Evolutionary conservation across 2,329 filamentous ascomycete genomes (phyloP), one percentile per base, ranked within the genome.

Genomic region (Rhynchosporium graminicola): DNA sequence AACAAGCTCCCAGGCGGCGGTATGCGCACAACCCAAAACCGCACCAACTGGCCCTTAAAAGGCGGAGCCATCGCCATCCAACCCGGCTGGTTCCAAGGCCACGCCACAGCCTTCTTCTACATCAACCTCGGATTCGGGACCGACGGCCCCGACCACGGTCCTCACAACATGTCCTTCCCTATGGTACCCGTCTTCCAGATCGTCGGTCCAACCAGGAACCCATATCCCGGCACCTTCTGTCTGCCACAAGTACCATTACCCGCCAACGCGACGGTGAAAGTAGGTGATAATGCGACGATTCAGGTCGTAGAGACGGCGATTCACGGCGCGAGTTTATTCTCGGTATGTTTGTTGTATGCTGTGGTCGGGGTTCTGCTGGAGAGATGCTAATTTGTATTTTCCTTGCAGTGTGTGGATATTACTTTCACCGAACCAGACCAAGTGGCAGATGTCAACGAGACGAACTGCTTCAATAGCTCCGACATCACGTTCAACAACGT

Each of bases 31-130:
- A 90, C 91, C 0, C 82, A 77, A 50, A 98, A 99, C 78, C 87
- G 94, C 66, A 97, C 95, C 13, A 91, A 89, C 78, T 98, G 95
- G 95, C 93, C 95, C 15, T 83, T 92, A 56, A 85, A 79, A 36
- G 95, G 95, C 69, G 95, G 95, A 65, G 92, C 92, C n/a, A 73
- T 99, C 64, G 84, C 92, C 56, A 83, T 97, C 71, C 94, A 98
- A 74, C 95, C 95, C 0, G 95, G 94, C 72, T 98, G 95, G 95
- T 97, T 97, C 80, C 87, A 88, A 63, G 95, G 95, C 67, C 95
- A 98, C 76, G 76, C 84, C 42, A 88, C 86, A 5, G 94, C 92
- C 20, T 85, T 92, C 70, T 83, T 97, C 74, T 97, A 96, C 78
- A 80, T 98, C 78, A 98, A 98, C 79, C 82, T 98, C 60, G 95